A percentile compares a stretch with the other conserved stretches of the same genome.
phyloP scores from a whole-genome alignment of 192 early-diverging fungal genomes.

The Dissophora ornata region DNA sequence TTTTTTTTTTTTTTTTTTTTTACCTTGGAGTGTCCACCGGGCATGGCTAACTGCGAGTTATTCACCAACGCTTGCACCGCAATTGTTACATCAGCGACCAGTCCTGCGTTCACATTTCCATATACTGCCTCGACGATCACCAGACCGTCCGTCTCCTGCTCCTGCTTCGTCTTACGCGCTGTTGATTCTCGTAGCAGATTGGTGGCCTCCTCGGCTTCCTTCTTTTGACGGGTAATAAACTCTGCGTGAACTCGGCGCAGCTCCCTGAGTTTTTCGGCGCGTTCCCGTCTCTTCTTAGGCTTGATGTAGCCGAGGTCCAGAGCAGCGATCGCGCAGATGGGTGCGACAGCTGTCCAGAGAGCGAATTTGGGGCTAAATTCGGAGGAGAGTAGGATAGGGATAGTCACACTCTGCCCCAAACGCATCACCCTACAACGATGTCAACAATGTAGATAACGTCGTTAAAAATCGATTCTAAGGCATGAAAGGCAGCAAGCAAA shows the following conservation, averaged over 20 bases:
- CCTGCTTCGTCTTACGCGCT: slow-evolving; percentile 73
- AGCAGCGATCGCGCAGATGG: slow-evolving; percentile 60
- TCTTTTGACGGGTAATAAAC: slow-evolving; percentile 69
- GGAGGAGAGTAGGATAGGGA: slow-evolving; percentile 76
- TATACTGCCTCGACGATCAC: slow-evolving; percentile 90
- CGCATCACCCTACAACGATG: slow-evolving; percentile 60
- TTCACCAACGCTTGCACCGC: slow-evolving; percentile 87
- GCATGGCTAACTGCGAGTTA: slow-evolving; percentile 88
- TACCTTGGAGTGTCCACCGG: slow-evolving; percentile 89
- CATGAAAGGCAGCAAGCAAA: neutral
- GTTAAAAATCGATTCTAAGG: too few species aligned
- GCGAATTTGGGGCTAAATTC: slow-evolving; percentile 64
- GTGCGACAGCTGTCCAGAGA: slow-evolving; percentile 64
- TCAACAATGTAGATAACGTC: neutral
- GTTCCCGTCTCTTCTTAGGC: slow-evolving; percentile 67
- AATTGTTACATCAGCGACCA: slow-evolving; percentile 86
- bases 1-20: neutral
- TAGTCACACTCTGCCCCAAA: slow-evolving; percentile 72
- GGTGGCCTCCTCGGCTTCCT: slow-evolving; percentile 84
- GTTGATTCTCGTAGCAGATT: slow-evolving; percentile 75
- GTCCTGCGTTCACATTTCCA: slow-evolving; percentile 73
- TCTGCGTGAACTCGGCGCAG: slow-evolving; percentile 74
- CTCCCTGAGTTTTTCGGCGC: slow-evolving; percentile 53
- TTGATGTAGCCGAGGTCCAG: slow-evolving; percentile 69
- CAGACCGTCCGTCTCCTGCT: slow-evolving; percentile 76